Conservation (phyloP, 805 yeast species). For the Candida oleophila region DNA sequence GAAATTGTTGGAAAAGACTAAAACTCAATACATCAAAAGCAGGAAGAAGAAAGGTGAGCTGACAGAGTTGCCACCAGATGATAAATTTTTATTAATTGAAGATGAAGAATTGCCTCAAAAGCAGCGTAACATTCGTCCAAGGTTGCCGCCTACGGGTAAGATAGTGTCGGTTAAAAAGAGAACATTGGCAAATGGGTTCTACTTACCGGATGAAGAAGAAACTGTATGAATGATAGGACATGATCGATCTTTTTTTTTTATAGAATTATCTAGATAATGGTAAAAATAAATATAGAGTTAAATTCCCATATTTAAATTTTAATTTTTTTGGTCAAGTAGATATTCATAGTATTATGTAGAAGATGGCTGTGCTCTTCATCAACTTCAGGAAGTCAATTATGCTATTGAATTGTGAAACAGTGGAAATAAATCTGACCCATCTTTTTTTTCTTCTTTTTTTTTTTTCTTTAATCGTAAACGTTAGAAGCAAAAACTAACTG, state of each 20-base stretch:
- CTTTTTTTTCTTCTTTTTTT: too few species aligned
- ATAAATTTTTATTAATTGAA: slow-evolving; percentile 50
- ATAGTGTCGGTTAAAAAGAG: slow-evolving; percentile 70
- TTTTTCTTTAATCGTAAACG: too few species aligned
- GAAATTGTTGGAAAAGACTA: slow-evolving; percentile 41
- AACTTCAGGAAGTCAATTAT: too few species aligned
- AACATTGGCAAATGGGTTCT: slow-evolving; percentile 50
- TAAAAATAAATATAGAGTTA: neutral
- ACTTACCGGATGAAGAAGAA: slow-evolving; percentile 35
- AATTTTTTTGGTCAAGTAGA: too few species aligned
- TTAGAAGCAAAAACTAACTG: too few species aligned
- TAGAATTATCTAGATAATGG: neutral
- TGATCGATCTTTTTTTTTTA: neutral
- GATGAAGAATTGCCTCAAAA: slow-evolving; percentile 85
- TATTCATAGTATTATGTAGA: too few species aligned
- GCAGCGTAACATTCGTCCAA: slow-evolving; percentile 69
- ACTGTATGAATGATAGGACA: neutral
- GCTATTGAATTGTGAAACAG: too few species aligned
- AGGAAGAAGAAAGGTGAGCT: slow-evolving; percentile 42
- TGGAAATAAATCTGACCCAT: too few species aligned
- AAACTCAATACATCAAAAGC: slow-evolving; percentile 38
- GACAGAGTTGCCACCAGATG: slow-evolving; percentile 39
- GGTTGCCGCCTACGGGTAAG: slow-evolving; percentile 89
- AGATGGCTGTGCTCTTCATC: too few species aligned
- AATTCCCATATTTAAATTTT: neutral